Conservation (phyloP, 257 asterid genomes). For the Phtheirospermum japonicum region DNA sequence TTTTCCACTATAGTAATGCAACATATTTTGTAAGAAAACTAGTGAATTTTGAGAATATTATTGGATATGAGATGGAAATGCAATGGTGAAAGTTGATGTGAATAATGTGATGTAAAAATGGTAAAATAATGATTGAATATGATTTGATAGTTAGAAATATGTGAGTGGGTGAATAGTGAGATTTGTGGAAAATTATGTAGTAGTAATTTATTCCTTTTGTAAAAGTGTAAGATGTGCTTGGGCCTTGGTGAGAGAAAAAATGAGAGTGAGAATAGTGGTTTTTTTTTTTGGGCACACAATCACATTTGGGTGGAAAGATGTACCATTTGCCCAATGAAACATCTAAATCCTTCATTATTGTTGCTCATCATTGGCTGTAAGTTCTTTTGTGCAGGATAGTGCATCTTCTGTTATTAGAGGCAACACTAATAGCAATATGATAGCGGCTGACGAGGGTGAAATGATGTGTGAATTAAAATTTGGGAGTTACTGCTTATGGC, state of each 20-base stretch:
- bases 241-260: neutral
- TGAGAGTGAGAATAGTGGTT: neutral
- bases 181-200: neutral
- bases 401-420: constrained; percentile 31
- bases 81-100: neutral
- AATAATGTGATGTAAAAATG: neutral
- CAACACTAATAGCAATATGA: constrained; percentile 27
- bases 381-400: constrained; percentile 44
- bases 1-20: neutral
- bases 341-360: constrained; percentile 14
- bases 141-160: neutral
- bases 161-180: neutral
- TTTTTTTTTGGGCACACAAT: neutral
- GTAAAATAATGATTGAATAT: neutral
- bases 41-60: neutral
- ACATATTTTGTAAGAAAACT: neutral
- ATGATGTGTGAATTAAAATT: constrained; percentile 68
- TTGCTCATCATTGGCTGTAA: constrained; percentile 20
- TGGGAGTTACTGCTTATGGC: constrained; percentile 98
- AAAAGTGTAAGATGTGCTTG: no score
- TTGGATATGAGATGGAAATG: neutral
- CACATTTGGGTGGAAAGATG: constrained; percentile 7
- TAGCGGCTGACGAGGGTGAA: constrained; percentile 55
- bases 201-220: no score
- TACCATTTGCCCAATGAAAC: constrained; percentile 30